Conservation (phyloP, 2,329 filamentous ascomycete genomes). For the Myriosclerotinia duriaeana region DNA sequence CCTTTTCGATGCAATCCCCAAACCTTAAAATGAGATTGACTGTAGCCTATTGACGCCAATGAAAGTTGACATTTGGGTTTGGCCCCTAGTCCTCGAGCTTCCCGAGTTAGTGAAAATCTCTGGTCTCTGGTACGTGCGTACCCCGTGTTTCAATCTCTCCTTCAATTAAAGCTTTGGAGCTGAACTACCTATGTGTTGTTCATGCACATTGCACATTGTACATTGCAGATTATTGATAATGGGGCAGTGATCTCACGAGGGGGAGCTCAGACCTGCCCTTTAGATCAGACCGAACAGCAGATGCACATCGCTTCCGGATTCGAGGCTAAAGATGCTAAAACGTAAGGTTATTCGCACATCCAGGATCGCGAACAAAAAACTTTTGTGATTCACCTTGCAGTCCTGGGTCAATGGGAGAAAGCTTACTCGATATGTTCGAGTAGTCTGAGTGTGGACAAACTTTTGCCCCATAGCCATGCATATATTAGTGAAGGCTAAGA, state of each 20-base stretch:
- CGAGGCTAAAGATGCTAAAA: background rate
- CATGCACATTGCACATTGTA: conserved; percentile 1
- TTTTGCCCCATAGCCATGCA: conserved; percentile 14
- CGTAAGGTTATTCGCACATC: background rate
- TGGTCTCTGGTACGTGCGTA: conserved; percentile 19
- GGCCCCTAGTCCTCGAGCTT: background rate
- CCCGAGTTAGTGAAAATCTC: background rate
- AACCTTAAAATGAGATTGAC: background rate
- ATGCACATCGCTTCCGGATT: background rate
- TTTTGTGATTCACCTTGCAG: conserved; percentile 8
- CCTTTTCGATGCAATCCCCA: background rate
- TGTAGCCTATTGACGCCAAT: background rate
- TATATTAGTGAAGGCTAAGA: background rate
- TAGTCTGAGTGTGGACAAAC: conserved; percentile 5
- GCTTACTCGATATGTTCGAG: background rate
- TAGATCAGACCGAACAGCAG: conserved; percentile 17
- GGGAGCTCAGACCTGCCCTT: conserved; percentile 16
- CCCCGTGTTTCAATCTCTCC: conserved; percentile 18
- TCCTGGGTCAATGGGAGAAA: background rate
- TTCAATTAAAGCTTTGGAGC: conserved; percentile 14
- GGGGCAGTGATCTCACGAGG: background rate
- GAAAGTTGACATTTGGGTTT: background rate
- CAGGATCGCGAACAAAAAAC: background rate
- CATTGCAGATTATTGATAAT: conserved; percentile 16
- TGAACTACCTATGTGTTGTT: conserved; percentile 21